A percentile compares a stretch with the other conserved stretches of the same genome.
Evolutionary conservation across 2,329 filamentous ascomycete species (phyloP).

Genomic region (Sporothrix mexicana): DNA sequence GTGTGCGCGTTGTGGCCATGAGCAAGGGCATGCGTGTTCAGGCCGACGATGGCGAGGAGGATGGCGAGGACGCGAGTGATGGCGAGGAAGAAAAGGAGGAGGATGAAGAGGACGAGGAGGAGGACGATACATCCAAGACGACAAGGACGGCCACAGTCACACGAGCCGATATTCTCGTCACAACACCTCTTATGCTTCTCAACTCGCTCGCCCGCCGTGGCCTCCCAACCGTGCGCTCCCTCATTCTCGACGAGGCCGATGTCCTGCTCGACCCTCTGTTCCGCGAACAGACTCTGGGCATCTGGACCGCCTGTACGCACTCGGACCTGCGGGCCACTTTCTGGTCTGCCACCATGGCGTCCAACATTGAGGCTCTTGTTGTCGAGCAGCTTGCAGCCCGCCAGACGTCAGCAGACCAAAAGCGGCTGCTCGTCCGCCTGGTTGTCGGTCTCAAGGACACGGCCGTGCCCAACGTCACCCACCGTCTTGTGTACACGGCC

Average conservation of each 20-base stretch:
- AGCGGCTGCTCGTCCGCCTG: slow-evolving; percentile 72
- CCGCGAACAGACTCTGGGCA: slow-evolving; percentile 80
- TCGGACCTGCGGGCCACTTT: slow-evolving; percentile 75
- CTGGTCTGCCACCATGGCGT: slow-evolving; percentile 98
- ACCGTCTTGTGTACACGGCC: slow-evolving; percentile 88
- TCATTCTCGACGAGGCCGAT: slow-evolving; percentile 93
- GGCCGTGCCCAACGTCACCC: slow-evolving; percentile 87
- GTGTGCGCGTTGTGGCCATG: slow-evolving; percentile 80
- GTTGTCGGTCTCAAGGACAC: slow-evolving; percentile 98
- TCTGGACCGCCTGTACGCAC: slow-evolving; percentile 81
- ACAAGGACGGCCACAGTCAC: slow-evolving; percentile 50
- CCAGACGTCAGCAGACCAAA: neutral
- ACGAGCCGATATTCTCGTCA: slow-evolving; percentile 79
- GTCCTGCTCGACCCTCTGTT: slow-evolving; percentile 92
- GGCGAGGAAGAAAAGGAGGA: slow-evolving; percentile 41
- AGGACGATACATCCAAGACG: neutral
- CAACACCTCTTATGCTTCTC: slow-evolving; percentile 78
- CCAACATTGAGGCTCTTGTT: slow-evolving; percentile 82
- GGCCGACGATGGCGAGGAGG: slow-evolving; percentile 43
- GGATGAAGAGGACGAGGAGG: slow-evolving; percentile 43
- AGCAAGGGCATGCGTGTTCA: slow-evolving; percentile 79
- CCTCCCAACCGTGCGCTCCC: slow-evolving; percentile 70
- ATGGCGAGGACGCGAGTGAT: slow-evolving; percentile 45
- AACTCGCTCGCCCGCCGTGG: slow-evolving; percentile 63
- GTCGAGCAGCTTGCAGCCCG: slow-evolving; percentile 64